phyloP scores from a whole-genome alignment of 192 early-diverging fungal species.

The Umbelopsis ramanniana region DNA sequence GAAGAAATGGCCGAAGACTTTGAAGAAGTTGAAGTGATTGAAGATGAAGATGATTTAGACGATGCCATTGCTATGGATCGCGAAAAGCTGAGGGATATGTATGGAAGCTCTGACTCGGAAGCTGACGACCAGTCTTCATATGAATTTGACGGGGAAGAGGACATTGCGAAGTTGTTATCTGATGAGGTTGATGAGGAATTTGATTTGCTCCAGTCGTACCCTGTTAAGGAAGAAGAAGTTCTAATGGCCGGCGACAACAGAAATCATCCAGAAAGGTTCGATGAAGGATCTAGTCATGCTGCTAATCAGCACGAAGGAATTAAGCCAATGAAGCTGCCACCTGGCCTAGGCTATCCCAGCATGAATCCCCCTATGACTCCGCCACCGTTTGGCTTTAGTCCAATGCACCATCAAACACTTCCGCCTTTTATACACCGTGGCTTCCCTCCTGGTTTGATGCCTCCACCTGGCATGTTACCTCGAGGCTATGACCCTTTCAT shows the following conservation, averaged over 20 bases:
- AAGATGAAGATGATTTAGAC: not conserved
- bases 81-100: not conserved
- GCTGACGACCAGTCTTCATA: not conserved
- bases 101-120: not conserved
- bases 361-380: slow-evolving; percentile 1
- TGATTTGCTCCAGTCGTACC: not conserved
- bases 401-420: slow-evolving; percentile 19
- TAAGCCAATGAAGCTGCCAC: slow-evolving; percentile 7
- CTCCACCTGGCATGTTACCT: slow-evolving; percentile 37
- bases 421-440: slow-evolving; percentile 14
- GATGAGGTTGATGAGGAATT: not conserved
- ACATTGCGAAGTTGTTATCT: slow-evolving; percentile 9
- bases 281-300: not conserved
- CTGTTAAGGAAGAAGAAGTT: not conserved
- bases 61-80: too few relatives aligned
- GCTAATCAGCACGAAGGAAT: not conserved
- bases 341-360: not conserved
- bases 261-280: not conserved
- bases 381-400: slow-evolving; percentile 21
- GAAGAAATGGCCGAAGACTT: not conserved
- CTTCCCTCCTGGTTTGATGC: slow-evolving; percentile 32
- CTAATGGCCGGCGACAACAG: not conserved
- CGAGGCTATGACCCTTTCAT: slow-evolving; percentile 37
- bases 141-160: not conserved
- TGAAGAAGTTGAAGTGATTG: not conserved